Evolutionary conservation across 768 basidiomycete species (phyloP).

Genomic region (Guyanaporus albipodus): DNA sequence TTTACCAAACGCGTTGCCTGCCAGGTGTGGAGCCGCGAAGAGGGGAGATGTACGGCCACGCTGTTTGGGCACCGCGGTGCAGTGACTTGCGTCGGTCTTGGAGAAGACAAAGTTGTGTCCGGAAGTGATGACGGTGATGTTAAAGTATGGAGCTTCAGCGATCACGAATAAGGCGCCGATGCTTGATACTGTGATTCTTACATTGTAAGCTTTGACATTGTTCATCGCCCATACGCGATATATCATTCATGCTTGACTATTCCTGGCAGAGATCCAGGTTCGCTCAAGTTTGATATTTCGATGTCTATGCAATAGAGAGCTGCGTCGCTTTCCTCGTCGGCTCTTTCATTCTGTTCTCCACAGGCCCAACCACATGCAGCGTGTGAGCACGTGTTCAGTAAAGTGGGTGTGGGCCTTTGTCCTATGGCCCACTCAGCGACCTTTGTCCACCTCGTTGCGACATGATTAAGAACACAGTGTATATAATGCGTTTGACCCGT

Average conservation of each 20-base stretch:
- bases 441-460: conserved; percentile 8
- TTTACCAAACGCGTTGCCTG: background rate
- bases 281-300: no score
- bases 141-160: conserved; percentile 75
- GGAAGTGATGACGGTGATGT: conserved; percentile 91
- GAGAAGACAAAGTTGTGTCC: conserved; percentile 95
- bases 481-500: conserved; percentile 14
- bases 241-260: background rate
- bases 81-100: conserved; percentile 84
- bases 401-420: no score
- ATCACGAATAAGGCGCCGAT: conserved; percentile 16
- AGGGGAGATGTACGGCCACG: conserved; percentile 82
- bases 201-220: background rate
- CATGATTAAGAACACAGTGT: background rate
- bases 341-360: no score
- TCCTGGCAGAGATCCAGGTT: background rate
- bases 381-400: no score
- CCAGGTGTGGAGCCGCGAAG: conserved; percentile 91
- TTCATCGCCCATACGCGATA: background rate
- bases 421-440: conserved; percentile 7
- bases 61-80: conserved; percentile 93
- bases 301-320: no score
- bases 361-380: no score
- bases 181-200: background rate
- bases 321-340: no score